These are phyloP conservation scores for Fusarium decemcellulare DNA, from an alignment of 2,329 filamentous ascomycete species.

Conservation along the genomic window DNA sequence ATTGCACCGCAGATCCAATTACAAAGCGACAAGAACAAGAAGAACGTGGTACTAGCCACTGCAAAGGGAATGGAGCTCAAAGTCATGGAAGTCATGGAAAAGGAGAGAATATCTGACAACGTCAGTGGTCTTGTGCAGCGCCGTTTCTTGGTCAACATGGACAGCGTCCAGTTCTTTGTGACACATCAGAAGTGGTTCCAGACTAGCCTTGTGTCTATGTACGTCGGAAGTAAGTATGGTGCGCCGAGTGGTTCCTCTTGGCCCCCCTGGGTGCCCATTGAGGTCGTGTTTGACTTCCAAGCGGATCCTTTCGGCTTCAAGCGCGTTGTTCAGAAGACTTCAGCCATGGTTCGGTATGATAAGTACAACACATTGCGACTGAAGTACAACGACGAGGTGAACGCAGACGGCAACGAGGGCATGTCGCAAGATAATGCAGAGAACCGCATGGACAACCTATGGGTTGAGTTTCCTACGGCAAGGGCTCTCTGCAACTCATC, in stretches of 20 bases:
- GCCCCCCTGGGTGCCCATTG: constrained; percentile 98
- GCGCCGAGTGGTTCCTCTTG: constrained; percentile 87
- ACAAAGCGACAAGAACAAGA: constrained; percentile 97
- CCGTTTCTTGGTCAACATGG: constrained; percentile 94
- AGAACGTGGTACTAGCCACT: constrained; percentile 95
- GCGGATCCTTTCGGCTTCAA: constrained; percentile 98
- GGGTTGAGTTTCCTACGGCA: constrained; percentile 95
- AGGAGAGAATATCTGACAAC: constrained; percentile 89
- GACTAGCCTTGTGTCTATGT: constrained; percentile 88
- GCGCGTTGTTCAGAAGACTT: constrained; percentile 96
- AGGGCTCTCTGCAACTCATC: constrained; percentile 96
- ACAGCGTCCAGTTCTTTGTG: constrained; percentile 98
- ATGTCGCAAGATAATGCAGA: constrained; percentile 73
- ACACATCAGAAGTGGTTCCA: constrained; percentile 93
- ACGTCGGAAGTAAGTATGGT: constrained; percentile 94
- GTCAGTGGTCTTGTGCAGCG: constrained; percentile 96
- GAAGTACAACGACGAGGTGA: constrained; percentile 97
- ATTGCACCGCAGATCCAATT: constrained; percentile 98
- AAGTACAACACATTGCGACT: constrained; percentile 98
- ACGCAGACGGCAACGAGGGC: constrained; percentile 69
- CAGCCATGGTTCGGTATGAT: constrained; percentile 93
- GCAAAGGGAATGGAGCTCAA: constrained; percentile 99
- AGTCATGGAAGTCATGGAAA: constrained; percentile 98
- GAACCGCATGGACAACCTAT: constrained; percentile 93
- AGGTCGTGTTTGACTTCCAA: constrained; percentile 98